Conservation (phyloP, 805 yeast genomes). For the Candida sphagnicola region DNA sequence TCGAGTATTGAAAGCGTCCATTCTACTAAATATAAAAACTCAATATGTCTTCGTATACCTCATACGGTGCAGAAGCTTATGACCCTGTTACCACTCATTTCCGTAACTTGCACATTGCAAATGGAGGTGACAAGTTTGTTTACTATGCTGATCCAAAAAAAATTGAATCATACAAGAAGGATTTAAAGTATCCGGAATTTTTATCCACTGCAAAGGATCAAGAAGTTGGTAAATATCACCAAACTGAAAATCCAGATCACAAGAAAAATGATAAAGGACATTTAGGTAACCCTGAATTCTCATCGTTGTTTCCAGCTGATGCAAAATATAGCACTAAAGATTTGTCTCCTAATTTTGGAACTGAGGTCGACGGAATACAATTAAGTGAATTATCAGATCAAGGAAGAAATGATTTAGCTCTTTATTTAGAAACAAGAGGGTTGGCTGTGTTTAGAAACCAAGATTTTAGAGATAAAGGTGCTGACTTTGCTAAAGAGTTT, state of each 20-base stretch:
- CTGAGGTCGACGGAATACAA: slow-evolving; percentile 23
- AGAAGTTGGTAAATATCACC: slow-evolving; percentile 17
- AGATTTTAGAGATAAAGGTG: slow-evolving; percentile 23
- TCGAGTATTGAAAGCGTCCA: too few species aligned
- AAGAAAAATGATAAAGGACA: slow-evolving; percentile 23
- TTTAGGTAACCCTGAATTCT: slow-evolving; percentile 18
- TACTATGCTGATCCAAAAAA: slow-evolving; percentile 3
- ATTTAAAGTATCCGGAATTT: slow-evolving; percentile 20
- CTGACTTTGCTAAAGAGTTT: slow-evolving; percentile 16
- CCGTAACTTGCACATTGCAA: background rate
- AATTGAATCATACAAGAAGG: slow-evolving; percentile 10
- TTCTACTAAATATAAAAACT: background rate
- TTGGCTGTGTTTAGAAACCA: slow-evolving; percentile 23
- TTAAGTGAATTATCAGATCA: slow-evolving; percentile 21
- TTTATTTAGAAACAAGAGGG: slow-evolving; percentile 21
- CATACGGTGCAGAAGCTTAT: background rate
- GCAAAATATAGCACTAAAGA: slow-evolving; percentile 12
- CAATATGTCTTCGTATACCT: slow-evolving; percentile 2
- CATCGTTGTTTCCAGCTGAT: slow-evolving; percentile 15
- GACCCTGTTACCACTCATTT: slow-evolving; percentile 1
- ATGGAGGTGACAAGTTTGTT: background rate
- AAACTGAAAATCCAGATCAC: slow-evolving; percentile 16
- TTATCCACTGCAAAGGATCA: slow-evolving; percentile 13
- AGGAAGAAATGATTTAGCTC: slow-evolving; percentile 24
- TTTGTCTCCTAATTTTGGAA: slow-evolving; percentile 23